Evolutionary conservation across 176 grass and related monocot species (phyloP).

Genomic region (Themeda triandra): DNA sequence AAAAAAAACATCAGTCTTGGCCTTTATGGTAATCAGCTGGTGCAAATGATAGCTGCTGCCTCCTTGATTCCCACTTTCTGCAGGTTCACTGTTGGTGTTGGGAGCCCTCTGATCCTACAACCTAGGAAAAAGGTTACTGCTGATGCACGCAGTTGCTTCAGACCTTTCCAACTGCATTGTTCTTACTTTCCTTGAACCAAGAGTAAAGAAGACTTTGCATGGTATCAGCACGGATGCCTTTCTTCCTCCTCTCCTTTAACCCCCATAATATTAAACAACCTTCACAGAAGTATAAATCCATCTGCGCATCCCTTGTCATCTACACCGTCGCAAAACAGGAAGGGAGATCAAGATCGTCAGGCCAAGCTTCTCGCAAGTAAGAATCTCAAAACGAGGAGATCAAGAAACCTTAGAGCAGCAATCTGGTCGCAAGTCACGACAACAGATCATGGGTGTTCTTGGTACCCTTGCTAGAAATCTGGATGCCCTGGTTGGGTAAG

Average conservation of each 20-base stretch:
- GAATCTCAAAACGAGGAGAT: slow-evolving; percentile 2
- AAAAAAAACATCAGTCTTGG: not conserved
- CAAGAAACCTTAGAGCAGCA: not conserved
- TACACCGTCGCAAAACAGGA: slow-evolving; percentile 6
- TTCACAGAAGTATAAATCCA: slow-evolving; percentile 44
- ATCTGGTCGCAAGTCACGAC: not conserved
- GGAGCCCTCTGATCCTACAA: slow-evolving; percentile 18
- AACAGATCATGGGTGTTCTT: slow-evolving; percentile 66
- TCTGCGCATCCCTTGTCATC: slow-evolving; percentile 29
- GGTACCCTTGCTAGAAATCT: slow-evolving; percentile 62
- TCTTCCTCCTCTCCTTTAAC: slow-evolving; percentile 35
- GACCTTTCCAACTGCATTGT: slow-evolving; percentile 41
- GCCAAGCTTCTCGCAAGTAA: not conserved
- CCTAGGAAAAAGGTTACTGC: slow-evolving; percentile 11
- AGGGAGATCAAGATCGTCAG: slow-evolving; percentile 3
- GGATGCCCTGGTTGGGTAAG: slow-evolving; percentile 84
- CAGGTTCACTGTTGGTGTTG: not conserved
- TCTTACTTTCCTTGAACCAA: slow-evolving; percentile 67
- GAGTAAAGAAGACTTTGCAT: slow-evolving; percentile 69
- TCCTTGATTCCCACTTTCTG: not conserved
- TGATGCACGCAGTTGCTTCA: slow-evolving; percentile 26
- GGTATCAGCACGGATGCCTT: slow-evolving; percentile 64
- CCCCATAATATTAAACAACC: not conserved
- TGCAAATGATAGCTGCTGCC: not conserved
- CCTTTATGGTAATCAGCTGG: not conserved